Percentiles rank a stretch among this genome's conserved stretches.
Conservation (phyloP, 768 basidiomycete species). For the Mycena alexandri region DNA sequence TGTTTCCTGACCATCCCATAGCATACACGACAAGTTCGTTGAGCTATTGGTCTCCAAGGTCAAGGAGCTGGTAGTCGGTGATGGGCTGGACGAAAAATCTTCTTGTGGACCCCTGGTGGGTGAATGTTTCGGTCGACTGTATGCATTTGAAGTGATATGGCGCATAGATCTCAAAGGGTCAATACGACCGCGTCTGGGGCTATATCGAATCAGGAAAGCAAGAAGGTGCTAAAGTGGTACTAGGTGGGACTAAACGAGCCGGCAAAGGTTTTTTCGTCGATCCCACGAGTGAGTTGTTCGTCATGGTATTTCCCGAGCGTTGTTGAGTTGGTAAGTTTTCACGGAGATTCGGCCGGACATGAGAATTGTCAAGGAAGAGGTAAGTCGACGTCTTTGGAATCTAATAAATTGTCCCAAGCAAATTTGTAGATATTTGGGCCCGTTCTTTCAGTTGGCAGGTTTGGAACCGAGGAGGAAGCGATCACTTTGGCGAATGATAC, state of each 20-base stretch:
- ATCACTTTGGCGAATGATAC: constrained; percentile 86
- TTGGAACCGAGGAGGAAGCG: constrained; percentile 90
- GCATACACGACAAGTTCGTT: constrained; percentile 88
- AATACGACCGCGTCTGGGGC: constrained; percentile 87
- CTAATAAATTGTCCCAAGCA: constrained; percentile 29
- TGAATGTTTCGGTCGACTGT: constrained; percentile 26
- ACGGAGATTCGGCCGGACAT: constrained; percentile 83
- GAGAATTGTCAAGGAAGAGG: constrained; percentile 90
- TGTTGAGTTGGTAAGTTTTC: constrained; percentile 69
- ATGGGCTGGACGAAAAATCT: constrained; percentile 81
- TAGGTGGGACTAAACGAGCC: constrained; percentile 84
- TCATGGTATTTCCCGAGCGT: neutral
- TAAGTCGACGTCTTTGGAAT: constrained; percentile 40
- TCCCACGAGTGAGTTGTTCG: constrained; percentile 78
- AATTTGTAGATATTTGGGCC: constrained; percentile 89
- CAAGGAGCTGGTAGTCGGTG: constrained; percentile 78
- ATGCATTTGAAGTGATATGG: constrained; percentile 5
- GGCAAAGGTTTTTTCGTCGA: constrained; percentile 91
- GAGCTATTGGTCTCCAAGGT: constrained; percentile 73
- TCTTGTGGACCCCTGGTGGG: constrained; percentile 89
- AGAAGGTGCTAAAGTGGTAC: constrained; percentile 81
- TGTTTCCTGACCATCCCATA: constrained; percentile 27
- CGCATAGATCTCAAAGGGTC: constrained; percentile 79
- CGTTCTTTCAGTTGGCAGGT: constrained; percentile 85
- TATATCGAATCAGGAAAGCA: constrained; percentile 90